Percentiles rank a stretch among this genome's conserved stretches.
Conservation (phyloP, 148 eudicot species). For the Tetragonia tetragonoides region DNA sequence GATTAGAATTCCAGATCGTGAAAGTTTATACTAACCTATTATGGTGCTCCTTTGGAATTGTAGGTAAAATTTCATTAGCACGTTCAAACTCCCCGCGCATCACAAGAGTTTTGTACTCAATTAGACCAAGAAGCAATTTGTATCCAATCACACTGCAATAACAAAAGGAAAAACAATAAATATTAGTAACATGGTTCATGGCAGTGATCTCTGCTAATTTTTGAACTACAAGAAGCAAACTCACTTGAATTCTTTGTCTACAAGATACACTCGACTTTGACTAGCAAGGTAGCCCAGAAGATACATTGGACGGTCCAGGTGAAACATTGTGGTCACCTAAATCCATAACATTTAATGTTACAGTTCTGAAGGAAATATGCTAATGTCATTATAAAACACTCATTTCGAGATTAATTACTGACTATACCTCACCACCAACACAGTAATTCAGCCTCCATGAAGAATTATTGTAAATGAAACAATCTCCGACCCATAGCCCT, state of each 20-base stretch:
- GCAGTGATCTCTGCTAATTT: constrained; percentile 2
- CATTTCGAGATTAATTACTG: background rate
- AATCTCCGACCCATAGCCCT: constrained; percentile 98
- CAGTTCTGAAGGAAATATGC: background rate
- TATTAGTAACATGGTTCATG: constrained; percentile 7
- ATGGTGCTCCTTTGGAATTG: constrained; percentile 96
- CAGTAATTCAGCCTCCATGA: constrained; percentile 98
- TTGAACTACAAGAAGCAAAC: constrained; percentile 27
- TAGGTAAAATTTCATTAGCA: constrained; percentile 77
- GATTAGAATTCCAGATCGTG: background rate
- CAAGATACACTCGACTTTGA: constrained; percentile 92
- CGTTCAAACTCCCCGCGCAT: constrained; percentile 97
- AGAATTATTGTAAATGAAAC: constrained; percentile 90
- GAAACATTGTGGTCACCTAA: constrained; percentile 99
- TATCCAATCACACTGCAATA: constrained; percentile 83
- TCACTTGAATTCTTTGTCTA: constrained; percentile 98
- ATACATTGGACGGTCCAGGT: constrained; percentile 99
- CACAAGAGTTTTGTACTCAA: constrained; percentile 97
- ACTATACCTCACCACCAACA: constrained; percentile 98
- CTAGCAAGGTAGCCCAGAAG: constrained; percentile 94
- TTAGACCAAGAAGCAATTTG: constrained; percentile 84
- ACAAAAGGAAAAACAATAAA: constrained; percentile 15
- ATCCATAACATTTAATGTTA: constrained; percentile 14
- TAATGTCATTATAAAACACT: background rate
- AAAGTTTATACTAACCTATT: constrained; percentile 55